A percentile compares a stretch with the other conserved stretches of the same genome.
phyloP scores from a whole-genome alignment of 257 asterid genomes.

The Plantago elongata region DNA sequence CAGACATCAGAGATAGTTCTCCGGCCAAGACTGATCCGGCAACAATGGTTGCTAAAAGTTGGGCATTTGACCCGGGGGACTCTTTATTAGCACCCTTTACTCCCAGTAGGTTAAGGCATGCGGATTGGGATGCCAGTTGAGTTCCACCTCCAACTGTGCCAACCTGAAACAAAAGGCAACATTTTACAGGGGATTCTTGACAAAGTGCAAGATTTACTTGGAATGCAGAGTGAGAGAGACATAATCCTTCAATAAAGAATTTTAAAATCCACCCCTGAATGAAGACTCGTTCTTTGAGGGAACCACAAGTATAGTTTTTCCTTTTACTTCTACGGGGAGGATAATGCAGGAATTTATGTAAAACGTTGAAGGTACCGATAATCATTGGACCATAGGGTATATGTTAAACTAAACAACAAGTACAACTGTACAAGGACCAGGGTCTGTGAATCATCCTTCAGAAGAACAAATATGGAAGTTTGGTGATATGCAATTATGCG shows the following conservation, averaged over 20 bases:
- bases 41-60: conserved; percentile 63
- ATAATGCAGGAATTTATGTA: too few species aligned
- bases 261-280: too few species aligned
- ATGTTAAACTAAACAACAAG: too few species aligned
- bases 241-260: background rate
- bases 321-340: too few species aligned
- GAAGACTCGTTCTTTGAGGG: too few species aligned
- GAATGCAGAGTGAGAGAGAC: background rate
- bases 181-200: background rate
- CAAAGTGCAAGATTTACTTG: background rate
- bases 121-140: conserved; percentile 84
- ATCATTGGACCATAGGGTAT: too few species aligned
- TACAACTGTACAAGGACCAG: too few species aligned
- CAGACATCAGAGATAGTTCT: conserved; percentile 85
- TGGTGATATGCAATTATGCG: background rate
- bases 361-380: too few species aligned
- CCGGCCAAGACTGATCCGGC: conserved; percentile 87
- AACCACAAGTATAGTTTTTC: too few species aligned
- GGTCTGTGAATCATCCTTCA: too few species aligned
- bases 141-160: conserved; percentile 95
- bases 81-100: conserved; percentile 79
- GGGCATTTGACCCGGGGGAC: conserved; percentile 66
- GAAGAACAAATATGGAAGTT: too few species aligned
- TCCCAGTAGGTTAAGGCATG: conserved; percentile 83
- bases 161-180: conserved; percentile 37